phyloP scores from a whole-genome alignment of 2,329 filamentous ascomycete species.

The Bipolaris sorokiniana region DNA sequence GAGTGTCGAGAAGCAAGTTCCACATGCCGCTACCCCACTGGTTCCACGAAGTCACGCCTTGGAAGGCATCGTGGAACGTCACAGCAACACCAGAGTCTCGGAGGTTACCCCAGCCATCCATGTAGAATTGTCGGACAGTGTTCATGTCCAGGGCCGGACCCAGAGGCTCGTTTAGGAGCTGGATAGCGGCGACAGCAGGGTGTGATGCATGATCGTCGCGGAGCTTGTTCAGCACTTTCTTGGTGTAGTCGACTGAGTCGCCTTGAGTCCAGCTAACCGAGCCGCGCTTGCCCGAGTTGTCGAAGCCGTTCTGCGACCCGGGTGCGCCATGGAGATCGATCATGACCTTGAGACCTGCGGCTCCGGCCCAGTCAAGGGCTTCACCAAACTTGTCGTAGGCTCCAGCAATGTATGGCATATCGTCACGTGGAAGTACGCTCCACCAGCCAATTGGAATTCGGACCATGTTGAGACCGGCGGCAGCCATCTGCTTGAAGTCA shows the following conservation, averaged over 20 bases:
- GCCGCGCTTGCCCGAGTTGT: slow-evolving; percentile 65
- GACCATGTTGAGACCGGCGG: slow-evolving; percentile 66
- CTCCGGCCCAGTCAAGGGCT: slow-evolving; percentile 65
- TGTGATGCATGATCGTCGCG: slow-evolving; percentile 54
- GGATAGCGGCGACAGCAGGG: slow-evolving; percentile 54
- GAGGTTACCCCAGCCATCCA: slow-evolving; percentile 57
- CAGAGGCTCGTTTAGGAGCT: slow-evolving; percentile 57
- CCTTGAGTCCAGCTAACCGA: slow-evolving; percentile 54
- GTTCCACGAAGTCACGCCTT: slow-evolving; percentile 53
- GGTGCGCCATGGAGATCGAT: slow-evolving; percentile 72
- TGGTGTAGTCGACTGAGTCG: slow-evolving; percentile 51
- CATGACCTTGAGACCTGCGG: slow-evolving; percentile 66
- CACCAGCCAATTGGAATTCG: slow-evolving; percentile 72
- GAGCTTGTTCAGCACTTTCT: slow-evolving; percentile 54
- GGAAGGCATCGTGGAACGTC: slow-evolving; percentile 56
- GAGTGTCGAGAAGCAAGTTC: slow-evolving; percentile 55
- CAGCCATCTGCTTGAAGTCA: slow-evolving; percentile 64
- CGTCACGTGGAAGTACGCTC: slow-evolving; percentile 60
- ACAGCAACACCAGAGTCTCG: slow-evolving; percentile 51
- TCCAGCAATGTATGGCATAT: slow-evolving; percentile 67
- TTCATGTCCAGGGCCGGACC: slow-evolving; percentile 52
- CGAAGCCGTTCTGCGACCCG: slow-evolving; percentile 70
- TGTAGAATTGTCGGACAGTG: slow-evolving; percentile 55
- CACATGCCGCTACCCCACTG: slow-evolving; percentile 54
- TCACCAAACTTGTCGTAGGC: slow-evolving; percentile 64